Conservation (phyloP, 805 yeast species). For the Wickerhamomyces chaumierensis region DNA sequence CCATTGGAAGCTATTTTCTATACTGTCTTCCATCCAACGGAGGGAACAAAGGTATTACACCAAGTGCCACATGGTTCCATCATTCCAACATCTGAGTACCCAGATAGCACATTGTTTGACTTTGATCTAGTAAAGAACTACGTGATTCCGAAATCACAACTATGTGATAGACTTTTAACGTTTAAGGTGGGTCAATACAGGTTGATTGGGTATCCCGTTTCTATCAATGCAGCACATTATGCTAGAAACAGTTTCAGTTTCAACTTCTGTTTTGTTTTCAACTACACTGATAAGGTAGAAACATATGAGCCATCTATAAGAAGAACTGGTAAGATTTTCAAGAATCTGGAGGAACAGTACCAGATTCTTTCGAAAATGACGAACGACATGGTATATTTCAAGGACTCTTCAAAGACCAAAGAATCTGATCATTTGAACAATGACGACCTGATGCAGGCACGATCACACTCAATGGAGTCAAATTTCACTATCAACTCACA, state of each 20-base stretch:
- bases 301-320: conserved; percentile 81
- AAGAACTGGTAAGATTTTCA: conserved; percentile 80
- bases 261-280: conserved; percentile 87
- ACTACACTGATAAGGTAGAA: conserved; percentile 66
- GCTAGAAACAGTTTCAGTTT: conserved; percentile 88
- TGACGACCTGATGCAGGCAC: conserved; percentile 5
- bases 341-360: conserved; percentile 82
- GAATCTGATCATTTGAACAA: conserved; percentile 1
- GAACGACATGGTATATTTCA: conserved; percentile 27
- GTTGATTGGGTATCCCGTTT: conserved; percentile 83
- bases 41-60: conserved; percentile 83
- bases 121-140: conserved; percentile 84
- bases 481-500: conserved; percentile 5
- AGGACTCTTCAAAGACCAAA: conserved; percentile 3
- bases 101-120: conserved; percentile 39
- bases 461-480: conserved; percentile 14
- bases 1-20: conserved; percentile 87
- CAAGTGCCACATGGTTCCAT: conserved; percentile 81
- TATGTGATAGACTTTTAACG: conserved; percentile 74
- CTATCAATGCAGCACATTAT: conserved; percentile 61
- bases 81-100: conserved; percentile 23
- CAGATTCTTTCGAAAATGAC: conserved; percentile 54
- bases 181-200: conserved; percentile 59
- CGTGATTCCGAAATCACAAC: conserved; percentile 84
- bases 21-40: conserved; percentile 89